Evolutionary conservation across 768 basidiomycete genomes (phyloP).

Genomic region (Termitomyces sp.): DNA sequence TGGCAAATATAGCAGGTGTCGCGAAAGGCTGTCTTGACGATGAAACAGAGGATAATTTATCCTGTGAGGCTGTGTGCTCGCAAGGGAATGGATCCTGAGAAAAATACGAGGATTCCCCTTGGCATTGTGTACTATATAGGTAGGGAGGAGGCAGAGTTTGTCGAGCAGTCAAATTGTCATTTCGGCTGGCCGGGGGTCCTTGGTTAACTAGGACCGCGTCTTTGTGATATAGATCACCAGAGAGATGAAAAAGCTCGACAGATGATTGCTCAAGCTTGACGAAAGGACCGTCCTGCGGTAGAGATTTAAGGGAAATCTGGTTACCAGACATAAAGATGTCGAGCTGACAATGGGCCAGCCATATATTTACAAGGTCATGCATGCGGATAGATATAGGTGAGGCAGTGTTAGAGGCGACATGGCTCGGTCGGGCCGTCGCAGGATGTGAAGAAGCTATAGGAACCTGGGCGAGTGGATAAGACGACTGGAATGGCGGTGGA

Average conservation of each 20-base stretch:
- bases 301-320: constrained; percentile 1
- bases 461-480: constrained; percentile 25
- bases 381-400: constrained; percentile 49
- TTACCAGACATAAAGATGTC: constrained; percentile 5
- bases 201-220: constrained; percentile 12
- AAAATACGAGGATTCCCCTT: neutral
- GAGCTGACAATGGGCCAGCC: constrained; percentile 52
- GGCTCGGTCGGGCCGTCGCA: constrained; percentile 25
- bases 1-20: constrained; percentile 27
- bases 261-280: constrained; percentile 29
- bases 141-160: constrained; percentile 11
- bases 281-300: constrained; percentile 7
- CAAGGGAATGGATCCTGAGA: neutral
- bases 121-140: constrained; percentile 8
- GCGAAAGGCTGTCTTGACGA: constrained; percentile 20
- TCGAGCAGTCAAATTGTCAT: neutral
- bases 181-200: neutral
- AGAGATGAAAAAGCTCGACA: constrained; percentile 11
- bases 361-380: constrained; percentile 54
- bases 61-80: neutral
- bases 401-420: constrained; percentile 31
- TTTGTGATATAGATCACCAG: constrained; percentile 15
- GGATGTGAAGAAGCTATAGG: constrained; percentile 10
- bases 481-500: constrained; percentile 30
- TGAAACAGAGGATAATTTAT: constrained; percentile 10